Conservation (phyloP, 768 basidiomycete genomes). For the Lactarius sp. region DNA sequence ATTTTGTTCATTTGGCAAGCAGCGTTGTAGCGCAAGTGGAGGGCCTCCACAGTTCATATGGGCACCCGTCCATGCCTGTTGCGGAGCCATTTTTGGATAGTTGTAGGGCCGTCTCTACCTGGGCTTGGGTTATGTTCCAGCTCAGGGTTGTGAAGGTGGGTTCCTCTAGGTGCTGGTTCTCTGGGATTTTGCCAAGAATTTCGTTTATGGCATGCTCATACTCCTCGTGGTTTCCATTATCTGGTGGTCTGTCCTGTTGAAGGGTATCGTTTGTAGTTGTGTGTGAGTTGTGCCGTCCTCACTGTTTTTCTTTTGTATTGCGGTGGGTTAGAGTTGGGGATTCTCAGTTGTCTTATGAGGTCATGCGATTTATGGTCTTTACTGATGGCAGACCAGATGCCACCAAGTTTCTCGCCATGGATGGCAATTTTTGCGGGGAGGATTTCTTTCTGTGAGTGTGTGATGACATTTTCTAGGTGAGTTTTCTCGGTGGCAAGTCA, state of each 20-base stretch:
- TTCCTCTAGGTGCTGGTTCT: background rate
- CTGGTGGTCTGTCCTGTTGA: background rate
- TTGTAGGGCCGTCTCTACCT: background rate
- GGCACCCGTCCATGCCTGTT: background rate
- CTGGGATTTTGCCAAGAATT: background rate
- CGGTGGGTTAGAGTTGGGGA: background rate
- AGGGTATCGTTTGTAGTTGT: constrained; percentile 2
- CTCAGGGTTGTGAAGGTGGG: background rate
- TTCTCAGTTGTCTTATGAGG: background rate
- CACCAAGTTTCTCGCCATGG: background rate
- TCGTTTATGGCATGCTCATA: background rate
- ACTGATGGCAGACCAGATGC: background rate
- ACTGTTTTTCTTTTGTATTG: background rate
- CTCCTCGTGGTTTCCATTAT: background rate
- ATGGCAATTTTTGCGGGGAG: background rate
- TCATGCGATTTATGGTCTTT: constrained; percentile 2
- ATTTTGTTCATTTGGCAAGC: background rate
- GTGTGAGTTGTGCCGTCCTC: constrained; percentile 1
- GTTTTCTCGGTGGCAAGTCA: background rate
- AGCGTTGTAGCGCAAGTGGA: background rate
- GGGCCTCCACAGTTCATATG: background rate
- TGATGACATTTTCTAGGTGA: constrained; percentile 1
- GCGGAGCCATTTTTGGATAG: background rate
- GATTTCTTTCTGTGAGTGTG: background rate
- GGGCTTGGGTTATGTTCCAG: too few species aligned